Percentiles rank a stretch among this genome's conserved stretches.
Conservation (phyloP, 148 eudicot genomes). For the Cornus suecica region DNA sequence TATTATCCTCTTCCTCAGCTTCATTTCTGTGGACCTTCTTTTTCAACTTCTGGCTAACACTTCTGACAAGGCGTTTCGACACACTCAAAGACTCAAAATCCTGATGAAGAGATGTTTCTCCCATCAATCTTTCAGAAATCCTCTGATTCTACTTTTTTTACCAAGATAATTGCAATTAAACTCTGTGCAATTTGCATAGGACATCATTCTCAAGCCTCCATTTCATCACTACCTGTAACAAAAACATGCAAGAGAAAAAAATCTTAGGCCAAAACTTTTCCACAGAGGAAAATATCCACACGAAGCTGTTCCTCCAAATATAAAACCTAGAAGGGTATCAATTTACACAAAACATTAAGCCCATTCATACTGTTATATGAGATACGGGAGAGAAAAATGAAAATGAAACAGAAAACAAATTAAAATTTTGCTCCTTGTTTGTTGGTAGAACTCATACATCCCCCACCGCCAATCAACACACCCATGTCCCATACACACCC, state of each 20-base stretch:
- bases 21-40: slow-evolving; percentile 46
- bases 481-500: too few species aligned
- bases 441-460: background rate
- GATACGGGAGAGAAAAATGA: background rate
- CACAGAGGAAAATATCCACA: background rate
- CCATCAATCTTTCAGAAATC: slow-evolving; percentile 51
- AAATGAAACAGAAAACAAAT: background rate
- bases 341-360: background rate
- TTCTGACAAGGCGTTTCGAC: slow-evolving; percentile 74
- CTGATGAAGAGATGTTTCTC: slow-evolving; percentile 48
- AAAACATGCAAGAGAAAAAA: background rate
- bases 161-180: slow-evolving; percentile 6
- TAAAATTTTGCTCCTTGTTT: background rate
- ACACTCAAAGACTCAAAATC: slow-evolving; percentile 77
- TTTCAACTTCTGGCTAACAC: slow-evolving; percentile 72
- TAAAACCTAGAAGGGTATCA: background rate
- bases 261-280: background rate
- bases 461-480: too few species aligned
- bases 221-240: slow-evolving; percentile 1
- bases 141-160: slow-evolving; percentile 18
- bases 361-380: background rate
- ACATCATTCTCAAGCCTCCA: background rate
- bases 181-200: slow-evolving; percentile 5
- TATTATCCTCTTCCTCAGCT: slow-evolving; percentile 50
- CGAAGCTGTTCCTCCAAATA: background rate